Conservation (phyloP, 805 yeast species). For the Ogataea minuta region DNA sequence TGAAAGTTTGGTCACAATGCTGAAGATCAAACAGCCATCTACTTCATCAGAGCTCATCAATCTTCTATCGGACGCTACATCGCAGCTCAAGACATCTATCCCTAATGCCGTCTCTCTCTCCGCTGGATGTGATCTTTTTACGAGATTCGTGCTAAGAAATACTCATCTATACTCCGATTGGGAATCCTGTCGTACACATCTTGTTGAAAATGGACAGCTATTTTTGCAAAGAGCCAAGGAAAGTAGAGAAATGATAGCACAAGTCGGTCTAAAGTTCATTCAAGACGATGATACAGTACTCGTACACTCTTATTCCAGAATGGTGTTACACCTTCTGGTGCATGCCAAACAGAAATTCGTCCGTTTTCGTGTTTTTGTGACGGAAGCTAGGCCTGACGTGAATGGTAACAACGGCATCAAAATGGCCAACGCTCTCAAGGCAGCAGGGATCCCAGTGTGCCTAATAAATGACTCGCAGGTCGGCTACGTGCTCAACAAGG, state of each 20-base stretch:
- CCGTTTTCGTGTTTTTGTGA: slow-evolving; percentile 85
- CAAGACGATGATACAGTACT: slow-evolving; percentile 89
- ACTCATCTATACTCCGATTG: slow-evolving; percentile 87
- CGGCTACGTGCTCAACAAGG: slow-evolving; percentile 86
- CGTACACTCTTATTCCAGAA: slow-evolving; percentile 91
- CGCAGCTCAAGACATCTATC: slow-evolving; percentile 70
- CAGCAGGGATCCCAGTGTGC: slow-evolving; percentile 79
- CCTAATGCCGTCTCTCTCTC: slow-evolving; percentile 89
- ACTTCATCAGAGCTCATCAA: slow-evolving; percentile 92
- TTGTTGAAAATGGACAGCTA: slow-evolving; percentile 90
- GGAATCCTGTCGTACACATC: slow-evolving; percentile 86
- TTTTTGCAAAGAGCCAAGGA: slow-evolving; percentile 91
- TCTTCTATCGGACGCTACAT: slow-evolving; percentile 73
- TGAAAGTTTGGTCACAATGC: slow-evolving; percentile 83
- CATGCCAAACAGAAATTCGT: slow-evolving; percentile 76
- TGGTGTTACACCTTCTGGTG: slow-evolving; percentile 71
- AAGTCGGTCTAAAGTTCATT: slow-evolving; percentile 82
- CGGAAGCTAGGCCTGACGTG: slow-evolving; percentile 87
- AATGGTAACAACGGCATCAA: slow-evolving; percentile 73
- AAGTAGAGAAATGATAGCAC: slow-evolving; percentile 83
- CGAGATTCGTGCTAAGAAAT: slow-evolving; percentile 88
- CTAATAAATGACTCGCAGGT: slow-evolving; percentile 91
- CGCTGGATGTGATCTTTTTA: slow-evolving; percentile 97
- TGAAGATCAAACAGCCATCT: slow-evolving; percentile 79
- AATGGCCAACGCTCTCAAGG: slow-evolving; percentile 67